Evolutionary conservation across 179 eudicot species (phyloP).

Genomic region (Spergularia azorica): DNA sequence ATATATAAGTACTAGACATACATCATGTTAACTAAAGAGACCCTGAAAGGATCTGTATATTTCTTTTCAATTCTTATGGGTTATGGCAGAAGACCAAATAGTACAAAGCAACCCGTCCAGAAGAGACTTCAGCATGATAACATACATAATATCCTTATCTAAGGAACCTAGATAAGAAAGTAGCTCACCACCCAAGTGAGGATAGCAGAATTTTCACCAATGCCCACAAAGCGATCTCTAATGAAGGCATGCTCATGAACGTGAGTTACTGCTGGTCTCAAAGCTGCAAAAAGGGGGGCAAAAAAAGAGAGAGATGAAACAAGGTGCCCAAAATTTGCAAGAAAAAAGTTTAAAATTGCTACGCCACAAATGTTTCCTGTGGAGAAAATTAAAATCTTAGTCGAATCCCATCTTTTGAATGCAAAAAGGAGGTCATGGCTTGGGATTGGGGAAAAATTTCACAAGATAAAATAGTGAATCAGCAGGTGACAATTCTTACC

Average conservation of each 20-base stretch:
- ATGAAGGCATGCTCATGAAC: constrained; percentile 83
- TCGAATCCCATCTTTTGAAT: constrained; percentile 5
- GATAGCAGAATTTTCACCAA: constrained; percentile 58
- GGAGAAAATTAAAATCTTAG: neutral
- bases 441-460: neutral
- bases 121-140: neutral
- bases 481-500: constrained; percentile 40
- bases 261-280: constrained; percentile 61
- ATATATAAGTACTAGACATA: neutral
- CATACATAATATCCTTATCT: neutral
- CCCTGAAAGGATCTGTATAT: neutral
- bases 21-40: neutral
- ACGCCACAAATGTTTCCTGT: neutral
- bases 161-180: constrained; percentile 9
- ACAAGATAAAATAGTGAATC: neutral
- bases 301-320: neutral
- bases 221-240: constrained; percentile 63
- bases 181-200: constrained; percentile 80
- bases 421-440: neutral
- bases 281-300: constrained; percentile 37
- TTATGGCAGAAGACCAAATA: neutral
- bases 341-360: neutral
- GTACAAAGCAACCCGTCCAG: neutral
- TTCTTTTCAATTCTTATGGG: neutral
- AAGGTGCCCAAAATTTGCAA: neutral